Evolutionary conservation across 768 basidiomycete genomes (phyloP).

Genomic region (Tylopilus felleus): DNA sequence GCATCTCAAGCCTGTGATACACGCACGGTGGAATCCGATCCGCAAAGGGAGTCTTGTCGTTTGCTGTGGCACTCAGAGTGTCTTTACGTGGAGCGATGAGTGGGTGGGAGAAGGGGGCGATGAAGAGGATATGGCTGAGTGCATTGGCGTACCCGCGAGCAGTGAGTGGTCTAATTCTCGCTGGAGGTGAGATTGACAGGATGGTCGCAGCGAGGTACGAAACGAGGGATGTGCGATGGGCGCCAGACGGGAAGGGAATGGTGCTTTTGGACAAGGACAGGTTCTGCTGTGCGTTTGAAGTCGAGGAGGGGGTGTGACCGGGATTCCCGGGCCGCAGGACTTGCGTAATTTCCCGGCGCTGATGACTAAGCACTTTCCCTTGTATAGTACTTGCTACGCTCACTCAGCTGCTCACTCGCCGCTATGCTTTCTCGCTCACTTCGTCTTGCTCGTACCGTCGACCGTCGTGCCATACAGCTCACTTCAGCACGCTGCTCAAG

Average conservation of each 20-base stretch:
- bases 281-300: conserved; percentile 87
- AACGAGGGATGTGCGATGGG: conserved; percentile 68
- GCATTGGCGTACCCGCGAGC: conserved; percentile 87
- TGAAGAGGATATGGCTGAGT: conserved; percentile 81
- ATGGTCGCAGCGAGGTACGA: conserved; percentile 60
- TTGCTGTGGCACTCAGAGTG: conserved; percentile 62
- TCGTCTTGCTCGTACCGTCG: conserved; percentile 47
- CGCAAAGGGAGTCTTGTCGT: conserved; percentile 66
- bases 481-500: conserved; percentile 35
- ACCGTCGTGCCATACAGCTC: conserved; percentile 38
- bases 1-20: conserved; percentile 59
- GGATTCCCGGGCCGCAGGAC: background rate
- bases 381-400: background rate
- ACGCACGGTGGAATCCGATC: conserved; percentile 82
- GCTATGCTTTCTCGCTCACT: conserved; percentile 64
- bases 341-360: background rate
- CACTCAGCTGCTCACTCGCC: background rate
- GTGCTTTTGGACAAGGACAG: conserved; percentile 70
- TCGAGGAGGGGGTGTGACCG: conserved; percentile 40
- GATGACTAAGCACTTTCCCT: conserved; percentile 21
- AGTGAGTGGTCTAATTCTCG: conserved; percentile 32
- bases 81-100: conserved; percentile 83
- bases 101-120: conserved; percentile 61
- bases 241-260: conserved; percentile 83
- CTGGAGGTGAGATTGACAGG: background rate